phyloP scores from a whole-genome alignment of 208 protist genomes.

The Leishmania amazonensis region DNA sequence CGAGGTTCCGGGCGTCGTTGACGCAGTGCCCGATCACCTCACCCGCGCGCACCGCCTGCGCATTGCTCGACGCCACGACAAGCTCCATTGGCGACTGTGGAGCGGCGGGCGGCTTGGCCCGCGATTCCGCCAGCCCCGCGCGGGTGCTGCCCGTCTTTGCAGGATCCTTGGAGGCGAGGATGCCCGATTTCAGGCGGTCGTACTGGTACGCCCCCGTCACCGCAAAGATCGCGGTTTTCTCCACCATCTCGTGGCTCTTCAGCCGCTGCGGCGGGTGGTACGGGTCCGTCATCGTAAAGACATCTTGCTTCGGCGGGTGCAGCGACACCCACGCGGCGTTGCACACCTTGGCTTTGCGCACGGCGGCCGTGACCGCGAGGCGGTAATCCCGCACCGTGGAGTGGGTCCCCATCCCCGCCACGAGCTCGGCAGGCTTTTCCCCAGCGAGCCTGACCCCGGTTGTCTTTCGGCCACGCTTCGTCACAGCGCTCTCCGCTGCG shows the following conservation, averaged over 20 bases:
- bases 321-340: conserved; percentile 22
- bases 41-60: conserved; percentile 55
- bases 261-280: conserved; percentile 54
- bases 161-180: background rate
- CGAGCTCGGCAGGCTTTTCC: conserved; percentile 17
- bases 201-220: conserved; percentile 82
- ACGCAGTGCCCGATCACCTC: conserved; percentile 72
- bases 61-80: conserved; percentile 41
- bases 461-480: background rate
- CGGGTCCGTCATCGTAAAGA: conserved; percentile 25
- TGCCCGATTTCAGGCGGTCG: conserved; percentile 49
- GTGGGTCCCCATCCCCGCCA: conserved; percentile 32
- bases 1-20: conserved; percentile 80
- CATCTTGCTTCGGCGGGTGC: conserved; percentile 32
- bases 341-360: conserved; percentile 62
- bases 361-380: conserved; percentile 66
- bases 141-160: background rate
- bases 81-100: conserved; percentile 33
- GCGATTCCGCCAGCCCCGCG: background rate
- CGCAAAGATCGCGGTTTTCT: conserved; percentile 73
- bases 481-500: background rate
- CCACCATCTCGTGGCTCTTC: conserved; percentile 44
- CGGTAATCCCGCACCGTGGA: conserved; percentile 67
- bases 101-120: background rate
- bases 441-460: background rate